A percentile compares a stretch with the other conserved stretches of the same genome.
Evolutionary conservation across 495 filamentous ascomycete species (phyloP).

Genomic region (Penicillium steckii): DNA sequence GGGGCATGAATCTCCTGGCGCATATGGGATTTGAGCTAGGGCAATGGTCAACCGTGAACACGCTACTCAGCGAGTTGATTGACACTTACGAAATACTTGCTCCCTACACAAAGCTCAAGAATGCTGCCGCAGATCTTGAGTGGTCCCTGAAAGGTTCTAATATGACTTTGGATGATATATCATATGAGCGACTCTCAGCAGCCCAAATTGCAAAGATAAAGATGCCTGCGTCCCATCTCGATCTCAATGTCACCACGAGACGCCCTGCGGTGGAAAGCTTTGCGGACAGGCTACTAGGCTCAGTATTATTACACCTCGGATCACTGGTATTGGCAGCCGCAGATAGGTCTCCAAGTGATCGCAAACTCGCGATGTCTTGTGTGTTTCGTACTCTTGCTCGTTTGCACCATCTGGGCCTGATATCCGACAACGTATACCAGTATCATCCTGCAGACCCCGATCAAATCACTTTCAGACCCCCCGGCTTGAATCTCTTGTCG

Average conservation of each 20-base stretch:
- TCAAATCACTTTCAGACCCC: slow-evolving; percentile 49
- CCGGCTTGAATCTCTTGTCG: slow-evolving; percentile 55
- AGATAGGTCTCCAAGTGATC: slow-evolving; percentile 35
- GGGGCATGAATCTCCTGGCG: slow-evolving; percentile 34
- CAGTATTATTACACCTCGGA: slow-evolving; percentile 44
- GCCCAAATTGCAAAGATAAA: neutral
- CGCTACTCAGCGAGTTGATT: slow-evolving; percentile 38
- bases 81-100: slow-evolving; percentile 29
- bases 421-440: slow-evolving; percentile 60
- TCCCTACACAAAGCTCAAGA: slow-evolving; percentile 15
- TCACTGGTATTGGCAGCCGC: slow-evolving; percentile 54
- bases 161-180: slow-evolving; percentile 24
- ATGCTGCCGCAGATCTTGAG: slow-evolving; percentile 21
- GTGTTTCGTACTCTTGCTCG: slow-evolving; percentile 59
- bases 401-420: slow-evolving; percentile 55
- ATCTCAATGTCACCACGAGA: neutral
- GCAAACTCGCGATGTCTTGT: slow-evolving; percentile 51
- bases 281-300: slow-evolving; percentile 21
- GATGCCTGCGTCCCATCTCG: neutral
- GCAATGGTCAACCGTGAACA: slow-evolving; percentile 44
- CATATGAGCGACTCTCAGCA: neutral
- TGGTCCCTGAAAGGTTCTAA: slow-evolving; percentile 14
- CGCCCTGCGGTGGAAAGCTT: slow-evolving; percentile 21
- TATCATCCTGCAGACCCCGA: slow-evolving; percentile 34
- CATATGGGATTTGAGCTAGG: slow-evolving; percentile 43